Evolutionary conservation across 2,329 filamentous ascomycete species (phyloP), one percentile per base, ranked within the genome.

Genomic region (Lecanicillium sp.): DNA sequence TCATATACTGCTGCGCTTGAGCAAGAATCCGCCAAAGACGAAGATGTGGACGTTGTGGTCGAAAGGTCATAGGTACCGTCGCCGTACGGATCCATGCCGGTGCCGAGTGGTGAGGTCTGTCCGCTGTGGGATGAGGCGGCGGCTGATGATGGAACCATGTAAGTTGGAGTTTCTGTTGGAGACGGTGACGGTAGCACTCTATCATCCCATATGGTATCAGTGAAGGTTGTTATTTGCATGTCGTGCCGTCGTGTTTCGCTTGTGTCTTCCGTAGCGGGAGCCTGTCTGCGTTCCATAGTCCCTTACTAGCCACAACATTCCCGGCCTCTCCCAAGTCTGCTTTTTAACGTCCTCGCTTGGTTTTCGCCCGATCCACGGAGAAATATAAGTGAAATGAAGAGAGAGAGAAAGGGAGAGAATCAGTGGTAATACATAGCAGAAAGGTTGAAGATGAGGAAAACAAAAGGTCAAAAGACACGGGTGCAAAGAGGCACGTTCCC

Each of bases 61-160:
- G 8, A 25, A 16, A 12, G 32, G 12, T n/a, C n/a, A 16, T 32
- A 37, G 16, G 25, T 28, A 12, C 14, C 9, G 18, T 33, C 46
- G 32, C 48, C 46, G 27, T 25, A 25, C 22, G 63, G 55, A 30
- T 73, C 68, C 52, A 71, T 61, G 44, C 62, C 65, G 42, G 67
- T 67, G 54, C 71, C 75, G 48, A 70, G 61, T 29, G 72, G 72
- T 28, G 73, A 76, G 40, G 75, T 54, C 47, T 73, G 72, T 31
- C 68, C 67, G 11, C 62, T 61, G 27, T 63, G 63, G 35, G 51
- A 52, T 25, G 49, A 48, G 27, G 48, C 43, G 35, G 41, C 30
- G 11, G 50, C 44, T 9, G 53, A 53, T 9, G 53, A 47, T 25
- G 20, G 22, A 6, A 25, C 29, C n/a, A 35, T 34, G 34, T 35